phyloP scores from a whole-genome alignment of 2,329 filamentous ascomycete species.

The Monosporascus sp. region DNA sequence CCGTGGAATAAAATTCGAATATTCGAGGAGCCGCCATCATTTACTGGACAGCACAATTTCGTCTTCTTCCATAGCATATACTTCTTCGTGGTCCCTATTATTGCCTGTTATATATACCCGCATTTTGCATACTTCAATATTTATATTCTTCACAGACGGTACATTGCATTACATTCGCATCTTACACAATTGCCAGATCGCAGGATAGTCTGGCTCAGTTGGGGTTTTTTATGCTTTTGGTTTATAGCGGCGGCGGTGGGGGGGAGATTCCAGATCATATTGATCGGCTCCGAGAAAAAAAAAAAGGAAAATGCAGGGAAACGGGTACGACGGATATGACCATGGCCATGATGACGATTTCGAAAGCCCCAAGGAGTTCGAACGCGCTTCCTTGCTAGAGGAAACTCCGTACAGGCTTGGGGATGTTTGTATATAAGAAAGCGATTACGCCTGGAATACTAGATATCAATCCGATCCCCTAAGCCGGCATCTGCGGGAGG shows the following conservation, averaged over 20 bases:
- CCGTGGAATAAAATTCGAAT: too few species aligned
- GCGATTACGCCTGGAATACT: not conserved
- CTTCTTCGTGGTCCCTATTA: too few species aligned
- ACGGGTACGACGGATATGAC: not conserved
- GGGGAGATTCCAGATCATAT: not conserved
- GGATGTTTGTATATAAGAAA: not conserved
- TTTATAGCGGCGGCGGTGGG: not conserved
- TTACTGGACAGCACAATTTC: too few species aligned
- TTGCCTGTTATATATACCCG: not conserved
- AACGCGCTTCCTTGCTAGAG: not conserved
- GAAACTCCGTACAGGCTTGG: not conserved
- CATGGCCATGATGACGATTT: not conserved
- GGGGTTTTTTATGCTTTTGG: not conserved
- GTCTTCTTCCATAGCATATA: too few species aligned
- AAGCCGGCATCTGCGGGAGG: not conserved
- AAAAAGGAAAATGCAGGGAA: not conserved
- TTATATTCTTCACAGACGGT: not conserved
- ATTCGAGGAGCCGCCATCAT: too few species aligned
- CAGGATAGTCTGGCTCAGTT: not conserved
- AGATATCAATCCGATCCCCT: not conserved
- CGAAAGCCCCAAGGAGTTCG: not conserved
- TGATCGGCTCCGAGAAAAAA: not conserved
- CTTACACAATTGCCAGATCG: not conserved
- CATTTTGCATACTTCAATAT: too few species aligned
- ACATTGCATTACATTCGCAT: not conserved